Conservation (phyloP, 2,329 filamentous ascomycete genomes). For the Fusarium incarnatum region DNA sequence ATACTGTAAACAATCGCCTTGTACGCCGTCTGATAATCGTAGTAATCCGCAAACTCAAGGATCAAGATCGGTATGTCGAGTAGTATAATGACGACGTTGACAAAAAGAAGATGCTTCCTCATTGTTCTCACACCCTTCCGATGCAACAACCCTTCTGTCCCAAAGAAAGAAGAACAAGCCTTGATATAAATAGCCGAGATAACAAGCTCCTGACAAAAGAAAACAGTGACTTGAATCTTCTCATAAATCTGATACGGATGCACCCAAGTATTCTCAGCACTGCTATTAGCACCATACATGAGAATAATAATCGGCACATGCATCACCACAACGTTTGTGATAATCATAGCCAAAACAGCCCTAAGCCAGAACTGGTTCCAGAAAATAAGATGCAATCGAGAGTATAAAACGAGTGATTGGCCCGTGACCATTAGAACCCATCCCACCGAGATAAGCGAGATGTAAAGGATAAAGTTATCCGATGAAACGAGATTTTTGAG, state of each 20-base stretch:
- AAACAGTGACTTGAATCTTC: constrained; percentile 66
- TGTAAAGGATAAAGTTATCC: constrained; percentile 29
- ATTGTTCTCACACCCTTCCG: constrained; percentile 14
- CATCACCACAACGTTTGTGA: constrained; percentile 60
- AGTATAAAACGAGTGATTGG: constrained; percentile 71
- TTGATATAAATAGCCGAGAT: constrained; percentile 64
- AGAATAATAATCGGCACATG: constrained; percentile 66
- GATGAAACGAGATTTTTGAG: constrained; percentile 52
- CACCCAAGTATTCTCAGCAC: constrained; percentile 32
- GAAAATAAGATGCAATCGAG: constrained; percentile 69
- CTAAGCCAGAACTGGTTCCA: constrained; percentile 61
- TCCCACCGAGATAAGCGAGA: constrained; percentile 47
- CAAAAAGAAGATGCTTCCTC: constrained; percentile 54
- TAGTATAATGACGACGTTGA: constrained; percentile 57
- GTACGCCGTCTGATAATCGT: constrained; percentile 43
- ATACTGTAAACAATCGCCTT: constrained; percentile 50
- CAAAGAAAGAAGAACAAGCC: constrained; percentile 7
- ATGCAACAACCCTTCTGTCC: constrained; percentile 2
- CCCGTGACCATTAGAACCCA: constrained; percentile 67
- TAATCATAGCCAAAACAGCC: constrained; percentile 67
- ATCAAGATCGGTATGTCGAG: constrained; percentile 51
- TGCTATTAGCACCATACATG: constrained; percentile 64
- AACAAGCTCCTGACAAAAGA: constrained; percentile 66
- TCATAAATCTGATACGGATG: constrained; percentile 60
- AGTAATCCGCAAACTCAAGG: constrained; percentile 55